These are phyloP conservation scores for Xylogone sp. DNA, from an alignment of 2,329 filamentous ascomycete species.

Conservation along the genomic window DNA sequence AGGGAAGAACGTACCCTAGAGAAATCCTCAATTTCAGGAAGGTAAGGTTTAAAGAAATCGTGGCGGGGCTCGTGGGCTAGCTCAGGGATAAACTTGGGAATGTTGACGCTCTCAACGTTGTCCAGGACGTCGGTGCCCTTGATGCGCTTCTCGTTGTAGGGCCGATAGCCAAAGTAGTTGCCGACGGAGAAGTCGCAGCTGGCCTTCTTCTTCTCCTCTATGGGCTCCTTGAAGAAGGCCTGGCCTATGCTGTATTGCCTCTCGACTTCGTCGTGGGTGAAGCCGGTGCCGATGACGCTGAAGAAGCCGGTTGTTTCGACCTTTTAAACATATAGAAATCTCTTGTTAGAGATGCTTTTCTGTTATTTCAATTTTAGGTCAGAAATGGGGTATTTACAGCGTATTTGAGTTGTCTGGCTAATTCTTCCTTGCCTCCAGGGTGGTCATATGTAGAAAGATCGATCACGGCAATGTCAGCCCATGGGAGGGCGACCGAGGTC, in stretches of 20 bases:
- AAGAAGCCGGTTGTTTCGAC: slow-evolving; percentile 49
- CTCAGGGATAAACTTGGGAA: slow-evolving; percentile 47
- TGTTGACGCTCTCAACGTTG: slow-evolving; percentile 55
- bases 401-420: slow-evolving; percentile 46
- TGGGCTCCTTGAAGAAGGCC: slow-evolving; percentile 50
- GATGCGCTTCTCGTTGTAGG: slow-evolving; percentile 16
- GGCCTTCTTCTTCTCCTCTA: slow-evolving; percentile 50
- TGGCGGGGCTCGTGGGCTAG: neutral
- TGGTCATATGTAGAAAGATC: slow-evolving; percentile 43
- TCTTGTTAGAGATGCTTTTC: too few relatives aligned
- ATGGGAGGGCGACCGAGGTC: slow-evolving; percentile 24
- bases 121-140: slow-evolving; percentile 40
- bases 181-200: slow-evolving; percentile 44
- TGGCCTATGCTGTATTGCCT: slow-evolving; percentile 56
- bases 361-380: too few relatives aligned
- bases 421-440: slow-evolving; percentile 43
- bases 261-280: slow-evolving; percentile 54
- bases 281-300: slow-evolving; percentile 56
- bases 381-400: slow-evolving; percentile 30
- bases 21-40: neutral
- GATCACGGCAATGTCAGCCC: slow-evolving; percentile 49
- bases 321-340: too few relatives aligned
- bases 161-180: slow-evolving; percentile 51
- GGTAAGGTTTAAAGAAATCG: neutral
- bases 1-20: neutral